Base-by-base conservation (phyloP, 2,329 filamentous ascomycete genomes). In the Apiospora koreana region DNA sequence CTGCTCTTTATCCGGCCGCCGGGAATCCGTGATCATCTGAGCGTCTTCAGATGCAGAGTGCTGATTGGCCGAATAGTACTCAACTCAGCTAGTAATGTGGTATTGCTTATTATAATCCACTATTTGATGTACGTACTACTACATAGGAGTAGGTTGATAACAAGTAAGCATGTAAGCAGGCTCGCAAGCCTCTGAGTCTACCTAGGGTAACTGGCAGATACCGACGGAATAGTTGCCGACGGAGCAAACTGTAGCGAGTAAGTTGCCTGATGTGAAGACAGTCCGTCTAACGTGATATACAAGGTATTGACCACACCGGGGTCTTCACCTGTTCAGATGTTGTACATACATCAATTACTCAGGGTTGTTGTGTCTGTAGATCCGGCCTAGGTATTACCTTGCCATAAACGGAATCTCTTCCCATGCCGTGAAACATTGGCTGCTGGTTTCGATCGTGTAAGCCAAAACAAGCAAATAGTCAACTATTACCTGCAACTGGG, bases 1-100 rank as follows among this genome's bases (percentile, higher is more conserved):
- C 54, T 62, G 54, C 54, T n/a, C 54, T 62, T 62, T 62, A 62
- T 38, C 54, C 54, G 31, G 54, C 54, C 43, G 16, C 21, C 43
- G 6, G 43, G 18, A n/a, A 46, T 46, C 43, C 43, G 35, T 62
- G 31, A 35, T 62, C 28, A 62, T 62, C 54, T 62, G 54, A 38
- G 54, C 54, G 54, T 38, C 54, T 62, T 62, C 21, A 38, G 54
- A 62, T 62, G 54, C 18, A n/a, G 31, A 12, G 54, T n/a, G 18
- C 31, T 62, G 31, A 62, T 62, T 62, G 54, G 54, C 50, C 16
- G 50, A 31, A n/a, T 21, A 31, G 50, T 58, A 28, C 54, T 62
- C 28, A 21, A 62, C 35, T n/a, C 54, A 62, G 54, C 54, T 62
- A 62, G 21, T 8, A 62, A 62, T 38, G 54, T 62, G 35, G 28